Evolutionary conservation across 768 basidiomycete genomes (phyloP), one percentile per base, ranked within the genome.

Genomic region (Agrocybe praecox): DNA sequence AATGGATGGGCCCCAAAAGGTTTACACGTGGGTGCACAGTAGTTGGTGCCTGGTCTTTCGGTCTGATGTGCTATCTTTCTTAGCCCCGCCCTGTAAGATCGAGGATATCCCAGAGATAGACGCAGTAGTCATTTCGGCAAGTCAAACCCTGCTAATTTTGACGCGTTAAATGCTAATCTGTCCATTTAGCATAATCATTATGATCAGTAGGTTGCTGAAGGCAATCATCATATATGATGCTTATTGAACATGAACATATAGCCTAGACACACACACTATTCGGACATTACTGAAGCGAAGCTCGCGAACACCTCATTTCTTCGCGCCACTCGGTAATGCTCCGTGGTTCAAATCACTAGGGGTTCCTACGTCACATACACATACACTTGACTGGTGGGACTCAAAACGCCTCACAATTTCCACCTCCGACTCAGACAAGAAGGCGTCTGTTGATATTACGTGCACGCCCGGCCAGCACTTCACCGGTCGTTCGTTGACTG

Each of bases 341-440:
- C 49, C 64, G 7, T 80, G 69, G 64, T 77, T 87, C 64, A 59
- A 63, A 3, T 63, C 62, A 6, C 64, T 81, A 15, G 75, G 75
- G 6, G 70, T 83, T 23, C 73, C 76, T 0, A 59, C 66, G 1
- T 65, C 67, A 5, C 66, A 79, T 45, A 72, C 78, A 9, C 78
- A 83, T 53, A 79, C 80, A 63, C 70, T 88, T 65, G 87, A 89
- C 66, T 89, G 87, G 87, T 87, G 86, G 83, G 79, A 84, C 19
- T 71, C 72, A 9, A 73, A 72, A 53, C 70, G 73, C n/a, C 63
- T 80, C 51, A 69, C 76, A 15, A 61, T 77, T 34, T 59, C 36
- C 22, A 19, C 24, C 8, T 53, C 51, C 1, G 68, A 21, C 44
- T 65, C 69, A 57, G n/a, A 15, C 51, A 51, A 33, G 22, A 54